phyloP scores from a whole-genome alignment of 148 eudicot species.

The Limonium bicolor region DNA sequence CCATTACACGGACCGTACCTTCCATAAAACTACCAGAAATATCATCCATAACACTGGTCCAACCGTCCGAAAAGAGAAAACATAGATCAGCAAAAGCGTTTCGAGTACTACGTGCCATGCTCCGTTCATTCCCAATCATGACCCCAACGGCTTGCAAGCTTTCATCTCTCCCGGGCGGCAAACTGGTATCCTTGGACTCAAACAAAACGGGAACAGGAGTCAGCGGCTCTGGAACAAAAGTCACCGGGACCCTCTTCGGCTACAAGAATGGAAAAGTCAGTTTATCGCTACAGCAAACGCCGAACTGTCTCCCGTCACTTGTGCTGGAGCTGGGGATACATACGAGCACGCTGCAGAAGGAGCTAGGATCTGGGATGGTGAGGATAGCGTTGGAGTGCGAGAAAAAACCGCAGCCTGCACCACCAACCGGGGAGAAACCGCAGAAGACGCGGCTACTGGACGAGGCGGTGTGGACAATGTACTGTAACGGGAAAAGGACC shows the following conservation, averaged over 20 bases:
- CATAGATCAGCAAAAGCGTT: constrained; percentile 17
- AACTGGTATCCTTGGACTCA: constrained; percentile 15
- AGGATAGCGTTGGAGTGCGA: constrained; percentile 73
- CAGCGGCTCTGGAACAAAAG: constrained; percentile 3
- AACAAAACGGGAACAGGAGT: background rate
- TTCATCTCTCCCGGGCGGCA: constrained; percentile 34
- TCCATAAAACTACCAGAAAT: too few relatives aligned
- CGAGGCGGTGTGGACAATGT: background rate
- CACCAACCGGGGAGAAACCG: too few relatives aligned
- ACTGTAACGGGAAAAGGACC: constrained; percentile 1
- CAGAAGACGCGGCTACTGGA: background rate
- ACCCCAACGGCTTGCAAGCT: constrained; percentile 36
- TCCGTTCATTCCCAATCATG: constrained; percentile 57
- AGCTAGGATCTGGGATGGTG: constrained; percentile 49
- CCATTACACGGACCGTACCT: too few relatives aligned
- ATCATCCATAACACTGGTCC: constrained; percentile 19
- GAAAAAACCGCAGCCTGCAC: constrained; percentile 20
- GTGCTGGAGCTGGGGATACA: constrained; percentile 60
- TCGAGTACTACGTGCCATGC: constrained; percentile 35
- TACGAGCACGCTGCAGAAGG: constrained; percentile 38
- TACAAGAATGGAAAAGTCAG: constrained; percentile 54
- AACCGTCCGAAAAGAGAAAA: constrained; percentile 40
- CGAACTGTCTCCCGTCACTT: constrained; percentile 34
- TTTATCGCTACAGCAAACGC: constrained; percentile 49
- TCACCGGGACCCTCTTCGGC: constrained; percentile 58